A percentile compares a stretch with the other conserved stretches of the same genome.
Evolutionary conservation across 1,284 basidiomycete genomes (phyloP).

Genomic region (Pholiota adiposa): DNA sequence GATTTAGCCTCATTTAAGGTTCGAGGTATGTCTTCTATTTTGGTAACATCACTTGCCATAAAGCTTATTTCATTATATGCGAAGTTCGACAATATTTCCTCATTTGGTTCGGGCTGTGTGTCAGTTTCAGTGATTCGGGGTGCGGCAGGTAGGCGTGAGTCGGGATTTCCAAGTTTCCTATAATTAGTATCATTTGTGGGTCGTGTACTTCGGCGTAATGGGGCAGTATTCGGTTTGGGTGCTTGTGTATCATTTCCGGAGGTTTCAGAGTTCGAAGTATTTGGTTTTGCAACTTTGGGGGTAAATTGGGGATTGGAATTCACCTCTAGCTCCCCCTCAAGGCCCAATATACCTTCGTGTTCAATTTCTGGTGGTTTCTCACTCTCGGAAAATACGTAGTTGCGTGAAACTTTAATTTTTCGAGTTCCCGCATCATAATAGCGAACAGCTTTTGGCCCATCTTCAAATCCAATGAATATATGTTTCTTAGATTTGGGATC

Average conservation of each 20-base stretch:
- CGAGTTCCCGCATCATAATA: conserved; percentile 25
- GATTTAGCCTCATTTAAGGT: conserved; percentile 13
- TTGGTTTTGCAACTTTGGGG: not conserved
- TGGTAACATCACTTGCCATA: too few species aligned
- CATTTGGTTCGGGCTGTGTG: conserved; percentile 12
- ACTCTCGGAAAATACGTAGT: conserved; percentile 25
- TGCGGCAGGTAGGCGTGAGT: not conserved
- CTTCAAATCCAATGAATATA: conserved; percentile 26
- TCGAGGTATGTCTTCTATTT: conserved; percentile 2
- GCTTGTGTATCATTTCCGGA: not conserved
- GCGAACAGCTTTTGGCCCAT: conserved; percentile 24
- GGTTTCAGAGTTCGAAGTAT: not conserved
- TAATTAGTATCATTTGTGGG: not conserved
- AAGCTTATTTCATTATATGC: not conserved
- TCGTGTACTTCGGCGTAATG: not conserved
- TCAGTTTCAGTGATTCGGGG: not conserved
- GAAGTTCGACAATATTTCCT: conserved; percentile 4
- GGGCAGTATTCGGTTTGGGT: not conserved
- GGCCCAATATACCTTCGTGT: conserved; percentile 16
- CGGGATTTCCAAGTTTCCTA: not conserved
- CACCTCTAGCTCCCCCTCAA: conserved; percentile 25
- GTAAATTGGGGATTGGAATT: not conserved
- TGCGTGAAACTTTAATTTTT: conserved; percentile 23
- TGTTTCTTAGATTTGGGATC: conserved; percentile 26
- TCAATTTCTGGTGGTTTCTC: conserved; percentile 18